These are phyloP conservation scores for Paramecium pentaurelia DNA, from an alignment of 73 alveolate species.

Conservation along the genomic window DNA sequence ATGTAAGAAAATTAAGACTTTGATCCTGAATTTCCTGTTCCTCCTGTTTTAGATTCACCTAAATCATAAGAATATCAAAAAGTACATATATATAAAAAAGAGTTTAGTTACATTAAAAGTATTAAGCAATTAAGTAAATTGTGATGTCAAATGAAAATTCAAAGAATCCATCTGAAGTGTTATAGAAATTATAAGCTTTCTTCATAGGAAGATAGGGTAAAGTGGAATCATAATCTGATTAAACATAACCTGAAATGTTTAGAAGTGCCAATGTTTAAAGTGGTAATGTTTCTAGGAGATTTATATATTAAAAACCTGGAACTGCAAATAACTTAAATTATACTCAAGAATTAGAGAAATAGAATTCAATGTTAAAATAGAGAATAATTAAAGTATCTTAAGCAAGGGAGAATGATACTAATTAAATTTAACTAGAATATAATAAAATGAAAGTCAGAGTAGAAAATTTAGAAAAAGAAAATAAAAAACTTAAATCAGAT, in stretches of 20 bases:
- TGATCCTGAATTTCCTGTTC: not conserved
- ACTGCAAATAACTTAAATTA: not conserved
- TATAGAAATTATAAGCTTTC: not conserved
- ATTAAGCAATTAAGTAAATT: not conserved
- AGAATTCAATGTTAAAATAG: not conserved
- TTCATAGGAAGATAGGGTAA: not conserved
- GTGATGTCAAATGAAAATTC: not conserved
- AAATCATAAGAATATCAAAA: not conserved
- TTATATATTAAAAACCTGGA: not conserved
- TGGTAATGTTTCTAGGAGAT: not conserved
- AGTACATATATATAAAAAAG: not conserved
- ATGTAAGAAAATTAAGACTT: not conserved
- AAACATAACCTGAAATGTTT: not conserved
- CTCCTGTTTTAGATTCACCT: not conserved
- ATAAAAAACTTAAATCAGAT: conserved; percentile 37
- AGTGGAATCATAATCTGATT: not conserved
- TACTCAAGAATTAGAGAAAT: not conserved
- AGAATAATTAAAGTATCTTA: not conserved
- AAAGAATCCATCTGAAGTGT: not conserved
- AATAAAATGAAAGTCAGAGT: conserved; percentile 18
- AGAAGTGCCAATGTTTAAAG: not conserved
- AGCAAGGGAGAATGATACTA: conserved; percentile 28
- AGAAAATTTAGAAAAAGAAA: conserved; percentile 49
- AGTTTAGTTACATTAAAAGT: not conserved
- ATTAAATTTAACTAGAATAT: conserved; percentile 1